Base-by-base conservation (phyloP, 345 rosid species). In the Jatropha curcas region DNA sequence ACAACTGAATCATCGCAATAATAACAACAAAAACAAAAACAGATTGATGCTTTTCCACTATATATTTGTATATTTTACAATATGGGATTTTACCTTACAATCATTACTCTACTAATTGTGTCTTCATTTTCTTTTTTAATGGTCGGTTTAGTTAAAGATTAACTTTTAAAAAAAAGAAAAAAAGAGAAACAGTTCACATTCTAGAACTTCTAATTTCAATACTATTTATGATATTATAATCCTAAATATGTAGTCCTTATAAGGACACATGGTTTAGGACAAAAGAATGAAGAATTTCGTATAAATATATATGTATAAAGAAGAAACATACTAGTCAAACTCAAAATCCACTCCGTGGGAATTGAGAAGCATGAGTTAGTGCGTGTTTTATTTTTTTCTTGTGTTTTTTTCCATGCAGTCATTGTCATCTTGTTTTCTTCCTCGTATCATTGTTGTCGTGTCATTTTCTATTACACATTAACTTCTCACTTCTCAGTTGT, bases 111-210 rank as follows among this genome's bases (percentile, higher is more conserved):
- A 37, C n/a, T 67, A 41, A 62, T 68, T 45, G 22, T 71, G 53
- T 43, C 25, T 50, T 60, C 1, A 22, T 64, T 58, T 69, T n/a
- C 37, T 69, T 65, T 46, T 51, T 46, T 62, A 80, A 59, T 68
- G 81, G 83, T 65, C 83, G 82, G 85, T 78, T 78, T 82, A 65
- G 72, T 87, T 76, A 73, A 77, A 84, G 20, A 51, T 20, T 31
- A 28, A 60, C 9, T 37, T 37, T 37, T 1, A 37, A 37, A 37
- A 3, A 1, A 39, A 39, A 4, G 43, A 39, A 1, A 39, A 8
- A 7, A 39, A 39, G 8, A 39, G 43, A 41, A 41, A 10, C 8
- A 8, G 45, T 41, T 41, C 12, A 41, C 12, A 41, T 3, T 41
- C 11, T 41, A 10, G n/a, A n/a, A n/a, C n/a, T n/a, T n/a, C n/a